Conservation (phyloP, 73 alveolate genomes). For the Symbiodinium natans region DNA sequence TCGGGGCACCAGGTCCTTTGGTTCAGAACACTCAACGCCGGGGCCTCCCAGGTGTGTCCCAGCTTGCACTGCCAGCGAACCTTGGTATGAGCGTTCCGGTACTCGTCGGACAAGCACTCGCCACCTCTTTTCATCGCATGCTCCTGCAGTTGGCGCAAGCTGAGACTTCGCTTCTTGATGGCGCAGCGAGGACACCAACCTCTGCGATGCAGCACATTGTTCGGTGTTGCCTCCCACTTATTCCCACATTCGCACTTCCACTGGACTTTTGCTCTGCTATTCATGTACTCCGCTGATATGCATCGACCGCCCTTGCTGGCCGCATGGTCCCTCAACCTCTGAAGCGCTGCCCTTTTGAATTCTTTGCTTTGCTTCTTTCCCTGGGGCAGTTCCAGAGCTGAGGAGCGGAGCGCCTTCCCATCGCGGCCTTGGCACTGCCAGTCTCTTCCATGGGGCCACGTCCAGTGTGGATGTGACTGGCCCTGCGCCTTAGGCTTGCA, state of each 20-base stretch:
- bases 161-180: background rate
- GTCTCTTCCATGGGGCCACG: too few species aligned
- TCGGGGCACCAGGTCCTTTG: background rate
- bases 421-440: too few species aligned
- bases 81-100: background rate
- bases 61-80: background rate
- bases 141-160: background rate
- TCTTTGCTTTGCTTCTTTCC: too few species aligned
- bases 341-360: too few species aligned
- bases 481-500: too few species aligned
- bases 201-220: background rate
- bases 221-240: background rate
- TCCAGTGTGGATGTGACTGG: too few species aligned
- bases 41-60: slow-evolving; percentile 24
- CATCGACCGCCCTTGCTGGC: background rate
- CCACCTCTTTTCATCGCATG: background rate
- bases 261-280: background rate
- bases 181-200: slow-evolving; percentile 1
- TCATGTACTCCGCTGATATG: background rate
- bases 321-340: background rate
- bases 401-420: too few species aligned
- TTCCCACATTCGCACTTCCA: background rate
- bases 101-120: background rate
- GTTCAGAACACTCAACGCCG: background rate
- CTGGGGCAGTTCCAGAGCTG: too few species aligned